Evolutionary conservation across 1,284 basidiomycete species (phyloP), one percentile per base, ranked within the genome.

Genomic region (Ganoderma leucocontextum): DNA sequence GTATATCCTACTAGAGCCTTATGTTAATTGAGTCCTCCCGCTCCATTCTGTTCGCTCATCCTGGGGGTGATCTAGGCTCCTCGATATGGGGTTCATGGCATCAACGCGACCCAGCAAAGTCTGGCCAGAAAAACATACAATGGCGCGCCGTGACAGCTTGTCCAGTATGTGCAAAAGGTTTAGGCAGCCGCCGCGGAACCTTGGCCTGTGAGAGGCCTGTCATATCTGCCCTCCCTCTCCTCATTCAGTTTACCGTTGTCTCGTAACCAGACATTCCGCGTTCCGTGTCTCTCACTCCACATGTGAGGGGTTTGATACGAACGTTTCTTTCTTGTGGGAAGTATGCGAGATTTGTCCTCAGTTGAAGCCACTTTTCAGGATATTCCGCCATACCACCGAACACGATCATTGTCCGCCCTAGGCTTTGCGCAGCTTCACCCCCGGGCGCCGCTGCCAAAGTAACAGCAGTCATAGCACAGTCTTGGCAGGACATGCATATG

Each of bases 401-500:
- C 44, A 47, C 9, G 13, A 22, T 49, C 47, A 25, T 25, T 13
- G 47, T 25, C 47, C 22, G 47, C 19, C 22, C 22, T 12, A 10
- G 22, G 47, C 22, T 49, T 49, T 10, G 3, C 9, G 47, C 10
- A 25, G 47, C 22, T 25, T 25, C 13, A 25, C 4, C 22, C 22
- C 22, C 5, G 22, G 22, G 22, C 12, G 47, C 22, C 22, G 22
- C 47, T 13, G 47, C 22, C 47, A 49, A 49, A 49, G 47, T 25
- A 49, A 10, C 47, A 49, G 22, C 47, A 25, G 47, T 49, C 22
- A 12, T 8, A 13, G 22, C 47, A 49, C 22, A 4, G 9, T 12
- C 47, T 10, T 49, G 47, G 25, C 22, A 49, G 47, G 47, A 49
- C 47, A 49, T 49, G 47, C 47, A 13, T 49, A 49, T 49, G 47